Conservation (phyloP, 2,329 filamentous ascomycete genomes). For the Bipolaris gigantea region DNA sequence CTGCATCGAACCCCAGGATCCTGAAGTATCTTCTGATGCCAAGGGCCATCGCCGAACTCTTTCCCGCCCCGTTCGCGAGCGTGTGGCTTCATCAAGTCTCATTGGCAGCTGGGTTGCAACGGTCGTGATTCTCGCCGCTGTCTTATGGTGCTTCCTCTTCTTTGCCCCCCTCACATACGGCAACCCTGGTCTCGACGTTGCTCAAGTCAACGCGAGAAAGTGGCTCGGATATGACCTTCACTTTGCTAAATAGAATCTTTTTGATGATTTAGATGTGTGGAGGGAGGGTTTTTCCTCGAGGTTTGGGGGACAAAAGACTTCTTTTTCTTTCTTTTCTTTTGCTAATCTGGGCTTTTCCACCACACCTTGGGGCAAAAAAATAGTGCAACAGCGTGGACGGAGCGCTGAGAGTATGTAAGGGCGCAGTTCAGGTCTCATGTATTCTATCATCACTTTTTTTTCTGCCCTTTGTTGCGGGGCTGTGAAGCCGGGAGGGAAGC, state of each 20-base stretch:
- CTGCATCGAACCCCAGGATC: conserved; percentile 73
- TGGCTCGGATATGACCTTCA: conserved; percentile 98
- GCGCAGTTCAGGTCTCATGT: conserved; percentile 7
- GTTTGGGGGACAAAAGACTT: neutral
- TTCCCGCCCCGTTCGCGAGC: conserved; percentile 77
- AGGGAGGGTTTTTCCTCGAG: too few relatives aligned
- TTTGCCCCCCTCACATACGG: conserved; percentile 96
- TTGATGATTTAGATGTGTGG: neutral
- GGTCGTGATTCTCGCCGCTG: conserved; percentile 66
- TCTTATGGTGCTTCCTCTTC: conserved; percentile 82
- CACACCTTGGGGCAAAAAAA: conserved; percentile 10
- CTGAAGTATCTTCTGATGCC: conserved; percentile 39
- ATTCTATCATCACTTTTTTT: conserved; percentile 5
- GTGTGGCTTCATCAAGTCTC: conserved; percentile 77
- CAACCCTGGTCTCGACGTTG: conserved; percentile 80
- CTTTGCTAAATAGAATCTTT: conserved; percentile 81
- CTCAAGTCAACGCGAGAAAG: conserved; percentile 79
- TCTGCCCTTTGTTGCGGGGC: neutral
- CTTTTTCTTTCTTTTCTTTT: neutral
- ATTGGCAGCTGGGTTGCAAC: conserved; percentile 77
- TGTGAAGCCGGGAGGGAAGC: too few relatives aligned
- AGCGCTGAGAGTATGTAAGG: neutral
- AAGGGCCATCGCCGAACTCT: conserved; percentile 47
- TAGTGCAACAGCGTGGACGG: conserved; percentile 9
- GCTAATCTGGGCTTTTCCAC: neutral